Evolutionary conservation across 1,284 basidiomycete genomes (phyloP), one percentile per base, ranked within the genome.

Genomic region (Heterobasidion annosum): DNA sequence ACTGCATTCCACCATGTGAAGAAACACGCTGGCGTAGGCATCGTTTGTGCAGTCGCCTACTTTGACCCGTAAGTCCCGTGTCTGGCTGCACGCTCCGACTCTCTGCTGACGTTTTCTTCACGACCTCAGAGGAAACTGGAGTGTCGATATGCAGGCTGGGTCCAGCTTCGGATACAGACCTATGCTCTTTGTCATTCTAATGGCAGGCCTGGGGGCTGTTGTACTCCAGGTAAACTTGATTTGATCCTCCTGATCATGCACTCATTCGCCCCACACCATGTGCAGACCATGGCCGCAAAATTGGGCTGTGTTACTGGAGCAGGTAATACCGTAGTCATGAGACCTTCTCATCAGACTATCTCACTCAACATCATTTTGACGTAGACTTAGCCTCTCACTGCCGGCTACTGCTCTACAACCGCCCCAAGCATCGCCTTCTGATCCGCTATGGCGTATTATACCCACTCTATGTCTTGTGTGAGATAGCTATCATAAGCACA

Each of bases 401-500:
- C 63, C 83, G 90, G 2, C 69, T 89, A 15, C 71, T 90, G 6
- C 69, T 91, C 8, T 75, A 90, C 64, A 77, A 84, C 64, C 78
- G 85, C 34, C 80, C 83, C 12, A 79, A 73, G 59, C 76, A 85
- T 65, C 81, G 76, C 47, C 71, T 70, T 35, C 70, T 89, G 18
- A 79, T 78, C 59, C 78, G 88, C 57, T 87, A 77, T 75, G 64
- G 81, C n/a, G 75, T 77, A 8, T 73, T 85, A 25, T 91, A 89
- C 66, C 88, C 87, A 3, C 75, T 85, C 33, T 90, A 88, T 64
- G 66, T 68, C 35, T 67, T 85, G 33, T 70, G 86, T 6, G 93
- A 98, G 68, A 72, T 88, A n/a, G 91, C 90, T 35, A 93, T 96
- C 62, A 83, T 93, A 57, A 82, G 81, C 34, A 89, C 85, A 16